Conservation (phyloP, 2,329 filamentous ascomycete species). For the Verticillium albo-atrum region DNA sequence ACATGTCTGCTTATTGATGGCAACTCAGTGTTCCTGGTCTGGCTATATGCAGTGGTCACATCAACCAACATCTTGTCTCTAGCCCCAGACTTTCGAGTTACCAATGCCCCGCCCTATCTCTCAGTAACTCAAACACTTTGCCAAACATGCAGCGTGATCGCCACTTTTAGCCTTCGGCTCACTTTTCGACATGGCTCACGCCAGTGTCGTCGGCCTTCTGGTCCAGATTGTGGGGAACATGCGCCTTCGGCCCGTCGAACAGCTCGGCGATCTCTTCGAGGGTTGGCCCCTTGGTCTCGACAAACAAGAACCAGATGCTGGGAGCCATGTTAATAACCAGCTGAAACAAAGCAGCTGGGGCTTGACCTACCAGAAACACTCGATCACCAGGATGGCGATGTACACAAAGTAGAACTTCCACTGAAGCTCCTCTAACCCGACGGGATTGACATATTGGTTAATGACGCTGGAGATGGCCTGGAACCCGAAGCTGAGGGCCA, state of each 20-base stretch:
- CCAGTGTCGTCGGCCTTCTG: background rate
- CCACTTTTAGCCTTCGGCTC: background rate
- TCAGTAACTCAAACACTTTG: too few species aligned
- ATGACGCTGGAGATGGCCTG: constrained; percentile 51
- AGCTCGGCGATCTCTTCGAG: constrained; percentile 64
- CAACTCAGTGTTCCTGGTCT: too few species aligned
- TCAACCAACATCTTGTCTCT: too few species aligned
- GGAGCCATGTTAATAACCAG: constrained; percentile 44
- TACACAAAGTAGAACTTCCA: background rate
- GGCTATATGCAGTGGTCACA: too few species aligned
- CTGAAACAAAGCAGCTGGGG: constrained; percentile 50
- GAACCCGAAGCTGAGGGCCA: constrained; percentile 52
- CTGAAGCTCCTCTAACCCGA: constrained; percentile 40
- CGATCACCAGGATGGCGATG: constrained; percentile 5
- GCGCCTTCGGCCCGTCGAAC: constrained; percentile 58
- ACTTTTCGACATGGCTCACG: background rate
- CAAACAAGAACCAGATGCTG: constrained; percentile 51
- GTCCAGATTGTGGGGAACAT: constrained; percentile 25
- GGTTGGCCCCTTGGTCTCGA: constrained; percentile 60
- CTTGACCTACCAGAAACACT: constrained; percentile 44
- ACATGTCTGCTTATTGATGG: too few species aligned
- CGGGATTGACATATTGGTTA: constrained; percentile 49
- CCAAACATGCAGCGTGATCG: too few species aligned
- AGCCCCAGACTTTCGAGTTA: too few species aligned
- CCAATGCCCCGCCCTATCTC: too few species aligned